Conservation (phyloP, 2,329 filamentous ascomycete genomes). For the Huntiella omanensis region DNA sequence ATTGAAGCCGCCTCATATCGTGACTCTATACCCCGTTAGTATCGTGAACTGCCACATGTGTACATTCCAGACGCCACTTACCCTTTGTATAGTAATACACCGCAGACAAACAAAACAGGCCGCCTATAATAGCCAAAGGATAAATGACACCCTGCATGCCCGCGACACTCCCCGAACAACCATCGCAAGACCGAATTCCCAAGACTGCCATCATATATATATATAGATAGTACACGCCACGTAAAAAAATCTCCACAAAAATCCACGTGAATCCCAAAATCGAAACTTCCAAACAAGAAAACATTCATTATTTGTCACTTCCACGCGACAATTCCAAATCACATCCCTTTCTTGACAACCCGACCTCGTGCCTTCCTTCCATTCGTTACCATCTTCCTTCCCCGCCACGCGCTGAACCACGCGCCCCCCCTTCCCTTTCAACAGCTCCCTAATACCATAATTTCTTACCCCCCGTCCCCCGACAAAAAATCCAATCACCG, state of each 20-base stretch:
- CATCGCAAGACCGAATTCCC: not conserved
- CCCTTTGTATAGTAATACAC: constrained; percentile 9
- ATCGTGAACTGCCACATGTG: not conserved
- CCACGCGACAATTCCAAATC: not conserved
- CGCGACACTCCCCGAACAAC: not conserved
- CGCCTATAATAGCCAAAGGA: not conserved
- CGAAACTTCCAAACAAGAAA: not conserved
- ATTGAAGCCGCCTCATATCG: constrained; percentile 7
- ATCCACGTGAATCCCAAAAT: too few species aligned
- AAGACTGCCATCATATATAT: too few species aligned
- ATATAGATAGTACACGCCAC: not conserved
- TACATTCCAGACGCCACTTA: not conserved
- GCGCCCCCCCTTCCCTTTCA: too few species aligned
- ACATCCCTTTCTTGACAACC: not conserved
- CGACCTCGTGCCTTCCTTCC: too few species aligned
- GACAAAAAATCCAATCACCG: too few species aligned
- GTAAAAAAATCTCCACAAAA: too few species aligned
- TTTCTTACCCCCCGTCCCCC: too few species aligned
- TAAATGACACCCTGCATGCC: constrained; percentile 2
- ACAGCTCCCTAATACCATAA: too few species aligned
- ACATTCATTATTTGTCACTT: not conserved
- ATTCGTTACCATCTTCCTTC: too few species aligned
- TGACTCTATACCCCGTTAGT: constrained; percentile 3
- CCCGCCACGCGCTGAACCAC: too few species aligned
- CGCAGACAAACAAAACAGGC: constrained; percentile 5